phyloP scores from a whole-genome alignment of 2,329 filamentous ascomycete species.

The Aspergillus fumigatiaffinis region DNA sequence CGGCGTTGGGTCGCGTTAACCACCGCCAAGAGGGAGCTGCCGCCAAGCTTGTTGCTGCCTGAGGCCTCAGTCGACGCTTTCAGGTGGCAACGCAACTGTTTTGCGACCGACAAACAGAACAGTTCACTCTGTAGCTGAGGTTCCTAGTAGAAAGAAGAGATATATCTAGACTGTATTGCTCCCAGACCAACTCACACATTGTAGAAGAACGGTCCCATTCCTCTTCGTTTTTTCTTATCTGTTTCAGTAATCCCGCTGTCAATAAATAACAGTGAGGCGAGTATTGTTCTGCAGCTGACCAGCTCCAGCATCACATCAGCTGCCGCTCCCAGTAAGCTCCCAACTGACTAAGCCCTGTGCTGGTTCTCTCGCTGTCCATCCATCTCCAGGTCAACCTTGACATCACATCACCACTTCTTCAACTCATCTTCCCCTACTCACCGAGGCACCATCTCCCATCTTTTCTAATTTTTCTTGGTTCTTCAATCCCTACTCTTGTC shows the following conservation, averaged over 20 bases:
- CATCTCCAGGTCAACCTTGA: slow-evolving; percentile 29
- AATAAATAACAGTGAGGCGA: neutral
- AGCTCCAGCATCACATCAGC: slow-evolving; percentile 5
- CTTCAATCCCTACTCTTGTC: slow-evolving; percentile 3
- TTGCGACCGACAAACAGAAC: neutral
- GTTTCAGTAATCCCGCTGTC: neutral
- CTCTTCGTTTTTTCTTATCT: too few relatives aligned
- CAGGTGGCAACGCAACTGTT: neutral
- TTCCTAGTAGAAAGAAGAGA: neutral
- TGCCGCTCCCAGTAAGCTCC: slow-evolving; percentile 17
- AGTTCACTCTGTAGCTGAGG: neutral
- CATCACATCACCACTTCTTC: slow-evolving; percentile 36
- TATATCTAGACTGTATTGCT: neutral
- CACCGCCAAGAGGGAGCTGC: slow-evolving; percentile 3
- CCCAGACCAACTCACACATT: too few relatives aligned
- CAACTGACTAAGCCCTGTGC: slow-evolving; percentile 33
- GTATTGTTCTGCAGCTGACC: slow-evolving; percentile 16
- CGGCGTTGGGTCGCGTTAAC: neutral
- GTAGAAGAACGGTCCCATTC: too few relatives aligned
- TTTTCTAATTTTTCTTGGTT: slow-evolving; percentile 14
- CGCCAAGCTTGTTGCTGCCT: slow-evolving; percentile 1
- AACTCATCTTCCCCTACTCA: slow-evolving; percentile 14
- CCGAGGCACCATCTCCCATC: slow-evolving; percentile 14
- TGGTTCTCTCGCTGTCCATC: slow-evolving; percentile 30
- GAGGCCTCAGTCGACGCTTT: slow-evolving; percentile 1